These are phyloP conservation scores for Heritiera fomes DNA, from an alignment of 345 rosid species.

Conservation along the genomic window DNA sequence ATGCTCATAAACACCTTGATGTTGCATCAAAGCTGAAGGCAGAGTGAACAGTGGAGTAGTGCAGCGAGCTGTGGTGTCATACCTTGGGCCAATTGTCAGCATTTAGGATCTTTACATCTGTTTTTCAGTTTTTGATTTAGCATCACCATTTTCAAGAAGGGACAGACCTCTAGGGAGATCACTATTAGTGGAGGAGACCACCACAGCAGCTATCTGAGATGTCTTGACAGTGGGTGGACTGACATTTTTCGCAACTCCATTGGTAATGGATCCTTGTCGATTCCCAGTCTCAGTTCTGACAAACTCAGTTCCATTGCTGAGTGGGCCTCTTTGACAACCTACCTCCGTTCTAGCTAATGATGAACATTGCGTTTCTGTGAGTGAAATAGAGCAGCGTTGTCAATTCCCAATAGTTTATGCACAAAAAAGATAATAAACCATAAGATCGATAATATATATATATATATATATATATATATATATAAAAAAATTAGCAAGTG, in stretches of 20 bases:
- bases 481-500: constrained; percentile 6
- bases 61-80: background rate
- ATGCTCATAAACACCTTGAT: constrained; percentile 2
- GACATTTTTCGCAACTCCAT: constrained; percentile 49
- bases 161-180: constrained; percentile 45
- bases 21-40: constrained; percentile 6
- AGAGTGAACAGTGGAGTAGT: constrained; percentile 5
- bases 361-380: constrained; percentile 74
- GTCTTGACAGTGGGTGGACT: constrained; percentile 37
- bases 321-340: constrained; percentile 44
- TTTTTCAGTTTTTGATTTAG: constrained; percentile 42
- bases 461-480: too few species aligned
- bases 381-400: constrained; percentile 19
- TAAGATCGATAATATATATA: background rate
- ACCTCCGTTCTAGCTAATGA: constrained; percentile 61
- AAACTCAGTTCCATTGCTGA: constrained; percentile 35
- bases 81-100: constrained; percentile 23
- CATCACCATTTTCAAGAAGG: constrained; percentile 43
- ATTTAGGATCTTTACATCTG: constrained; percentile 21
- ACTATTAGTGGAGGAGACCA: constrained; percentile 30
- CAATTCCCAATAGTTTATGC: constrained; percentile 14
- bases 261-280: constrained; percentile 46
- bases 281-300: constrained; percentile 38
- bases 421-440: background rate
- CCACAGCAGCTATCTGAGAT: constrained; percentile 34